phyloP scores from a whole-genome alignment of 2,329 filamentous ascomycete species.

The Verruconis gallopava region DNA sequence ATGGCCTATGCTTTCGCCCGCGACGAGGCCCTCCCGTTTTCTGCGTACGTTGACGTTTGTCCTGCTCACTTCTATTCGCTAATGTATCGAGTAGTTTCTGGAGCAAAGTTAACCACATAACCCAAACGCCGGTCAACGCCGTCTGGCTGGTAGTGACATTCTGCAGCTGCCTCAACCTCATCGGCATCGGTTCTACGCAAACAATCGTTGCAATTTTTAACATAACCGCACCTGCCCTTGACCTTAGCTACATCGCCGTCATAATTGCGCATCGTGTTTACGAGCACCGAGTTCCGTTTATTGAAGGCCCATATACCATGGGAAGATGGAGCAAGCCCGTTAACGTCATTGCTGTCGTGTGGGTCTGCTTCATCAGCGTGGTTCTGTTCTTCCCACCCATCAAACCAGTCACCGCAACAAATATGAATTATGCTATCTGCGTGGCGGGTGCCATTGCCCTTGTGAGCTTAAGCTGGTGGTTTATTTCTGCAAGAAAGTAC shows the following conservation, averaged over 20 bases:
- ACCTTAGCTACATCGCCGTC: slow-evolving; percentile 46
- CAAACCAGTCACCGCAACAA: slow-evolving; percentile 29
- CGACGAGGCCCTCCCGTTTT: slow-evolving; percentile 48
- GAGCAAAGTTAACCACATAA: slow-evolving; percentile 38
- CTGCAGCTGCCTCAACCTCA: slow-evolving; percentile 38
- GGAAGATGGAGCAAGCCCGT: slow-evolving; percentile 42
- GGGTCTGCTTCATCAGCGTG: slow-evolving; percentile 50
- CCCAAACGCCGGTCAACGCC: slow-evolving; percentile 47
- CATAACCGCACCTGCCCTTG: slow-evolving; percentile 33
- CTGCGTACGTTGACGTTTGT: slow-evolving; percentile 27
- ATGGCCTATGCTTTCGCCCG: slow-evolving; percentile 51
- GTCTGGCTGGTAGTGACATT: slow-evolving; percentile 52
- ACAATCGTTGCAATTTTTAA: slow-evolving; percentile 39
- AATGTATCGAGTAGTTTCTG: slow-evolving; percentile 29
- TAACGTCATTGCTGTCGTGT: slow-evolving; percentile 44
- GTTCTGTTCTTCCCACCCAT: slow-evolving; percentile 41
- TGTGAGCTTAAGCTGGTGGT: slow-evolving; percentile 34
- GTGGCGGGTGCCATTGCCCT: slow-evolving; percentile 37
- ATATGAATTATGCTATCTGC: slow-evolving; percentile 37
- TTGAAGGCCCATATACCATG: slow-evolving; percentile 45
- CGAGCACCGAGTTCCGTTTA: slow-evolving; percentile 38
- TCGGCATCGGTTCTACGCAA: slow-evolving; percentile 37
- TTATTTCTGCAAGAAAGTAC: slow-evolving; percentile 26
- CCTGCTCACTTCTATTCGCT: neutral
- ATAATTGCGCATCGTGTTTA: slow-evolving; percentile 46